Evolutionary conservation across 257 asterid genomes (phyloP).

Genomic region (Paulownia fortunei): DNA sequence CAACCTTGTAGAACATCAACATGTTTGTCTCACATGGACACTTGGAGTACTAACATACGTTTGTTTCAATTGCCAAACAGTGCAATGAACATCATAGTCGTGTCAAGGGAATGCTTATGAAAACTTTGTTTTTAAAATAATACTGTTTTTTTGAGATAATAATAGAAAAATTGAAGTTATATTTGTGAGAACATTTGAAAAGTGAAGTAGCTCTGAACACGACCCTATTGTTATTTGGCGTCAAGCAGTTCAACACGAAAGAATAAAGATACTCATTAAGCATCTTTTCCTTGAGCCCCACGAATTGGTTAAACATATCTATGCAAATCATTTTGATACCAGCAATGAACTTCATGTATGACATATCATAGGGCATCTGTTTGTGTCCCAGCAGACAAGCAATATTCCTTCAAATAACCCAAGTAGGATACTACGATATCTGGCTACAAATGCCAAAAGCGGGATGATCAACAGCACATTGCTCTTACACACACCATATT

Average conservation of each 20-base stretch:
- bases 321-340: background rate
- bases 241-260: background rate
- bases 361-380: background rate
- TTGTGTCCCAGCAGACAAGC: background rate
- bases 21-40: no score
- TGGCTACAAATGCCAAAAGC: slow-evolving; percentile 2
- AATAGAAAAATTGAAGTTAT: background rate
- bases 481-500: slow-evolving; percentile 21
- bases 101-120: background rate
- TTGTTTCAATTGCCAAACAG: background rate
- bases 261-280: background rate
- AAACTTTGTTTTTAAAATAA: no score
- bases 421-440: background rate
- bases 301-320: background rate
- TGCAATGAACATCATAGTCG: background rate
- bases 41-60: no score
- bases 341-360: background rate
- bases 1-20: no score
- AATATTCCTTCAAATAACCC: slow-evolving; percentile 10
- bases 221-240: background rate
- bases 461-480: background rate
- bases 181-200: background rate
- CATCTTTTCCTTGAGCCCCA: background rate
- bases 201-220: background rate
- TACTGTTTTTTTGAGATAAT: no score